A percentile compares a stretch with the other conserved stretches of the same genome.
These are phyloP conservation scores for Cardamine occulta DNA, from an alignment of 345 rosid genomes.

Conservation along the genomic window DNA sequence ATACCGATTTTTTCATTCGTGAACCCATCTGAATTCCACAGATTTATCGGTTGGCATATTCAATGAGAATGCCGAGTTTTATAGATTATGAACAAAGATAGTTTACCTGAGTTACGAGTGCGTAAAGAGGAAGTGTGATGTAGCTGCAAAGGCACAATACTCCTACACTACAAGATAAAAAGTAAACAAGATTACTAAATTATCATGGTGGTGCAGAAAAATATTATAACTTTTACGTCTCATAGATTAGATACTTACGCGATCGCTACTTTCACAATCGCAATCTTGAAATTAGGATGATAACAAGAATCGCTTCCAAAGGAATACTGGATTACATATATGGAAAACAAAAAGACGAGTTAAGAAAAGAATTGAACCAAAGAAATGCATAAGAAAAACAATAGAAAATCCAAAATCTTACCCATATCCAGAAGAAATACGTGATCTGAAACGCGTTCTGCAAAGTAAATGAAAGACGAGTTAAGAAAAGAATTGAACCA, in stretches of 20 bases:
- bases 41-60: background rate
- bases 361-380: no score
- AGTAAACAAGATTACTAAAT: background rate
- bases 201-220: background rate
- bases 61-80: background rate
- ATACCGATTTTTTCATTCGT: conserved; percentile 80
- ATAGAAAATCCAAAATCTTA: conserved; percentile 26
- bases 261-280: conserved; percentile 56
- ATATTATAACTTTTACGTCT: background rate
- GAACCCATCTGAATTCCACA: conserved; percentile 75
- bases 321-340: conserved; percentile 58
- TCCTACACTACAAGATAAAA: conserved; percentile 54
- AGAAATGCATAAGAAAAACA: background rate
- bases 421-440: conserved; percentile 96
- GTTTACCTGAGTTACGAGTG: conserved; percentile 92
- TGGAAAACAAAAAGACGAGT: background rate
- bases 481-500: background rate
- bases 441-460: conserved; percentile 99
- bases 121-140: conserved; percentile 88
- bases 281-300: conserved; percentile 62
- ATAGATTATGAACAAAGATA: background rate
- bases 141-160: conserved; percentile 79
- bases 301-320: conserved; percentile 77
- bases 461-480: conserved; percentile 28
- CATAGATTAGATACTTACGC: conserved; percentile 60